Conservation (phyloP, 495 filamentous ascomycete genomes). For the Penicillium canariense region DNA sequence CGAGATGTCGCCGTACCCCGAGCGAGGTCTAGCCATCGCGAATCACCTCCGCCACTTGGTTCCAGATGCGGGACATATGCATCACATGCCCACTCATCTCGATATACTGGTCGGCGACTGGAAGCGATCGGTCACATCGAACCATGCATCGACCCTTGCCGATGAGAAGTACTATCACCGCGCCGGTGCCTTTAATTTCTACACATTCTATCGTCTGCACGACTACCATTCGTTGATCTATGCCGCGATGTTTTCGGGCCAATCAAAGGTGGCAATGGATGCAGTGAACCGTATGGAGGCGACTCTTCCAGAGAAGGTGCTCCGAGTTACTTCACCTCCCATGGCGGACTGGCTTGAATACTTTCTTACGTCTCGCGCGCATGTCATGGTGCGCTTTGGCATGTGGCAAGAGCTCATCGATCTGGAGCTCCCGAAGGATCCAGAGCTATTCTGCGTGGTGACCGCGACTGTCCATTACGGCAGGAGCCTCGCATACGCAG, state of each 20-base stretch:
- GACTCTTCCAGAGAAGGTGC: constrained; percentile 53
- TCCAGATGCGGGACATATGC: constrained; percentile 61
- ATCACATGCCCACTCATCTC: constrained; percentile 68
- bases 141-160: constrained; percentile 51
- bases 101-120: constrained; percentile 65
- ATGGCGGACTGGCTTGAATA: constrained; percentile 68
- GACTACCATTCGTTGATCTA: constrained; percentile 64
- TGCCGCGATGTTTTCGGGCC: constrained; percentile 63
- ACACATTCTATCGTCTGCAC: constrained; percentile 63
- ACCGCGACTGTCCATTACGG: constrained; percentile 58
- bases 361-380: constrained; percentile 56
- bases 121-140: constrained; percentile 53
- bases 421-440: constrained; percentile 48
- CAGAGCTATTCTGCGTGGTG: constrained; percentile 52
- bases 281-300: constrained; percentile 49
- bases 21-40: constrained; percentile 51
- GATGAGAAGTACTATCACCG: constrained; percentile 54
- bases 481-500: constrained; percentile 56
- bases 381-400: constrained; percentile 65
- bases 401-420: constrained; percentile 54
- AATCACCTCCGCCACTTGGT: constrained; percentile 57
- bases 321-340: constrained; percentile 57
- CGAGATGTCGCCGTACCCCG: constrained; percentile 63
- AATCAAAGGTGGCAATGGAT: constrained; percentile 50
- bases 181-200: constrained; percentile 54